phyloP scores from a whole-genome alignment of 805 yeast genomes.

The Teunomyces tritomae region DNA sequence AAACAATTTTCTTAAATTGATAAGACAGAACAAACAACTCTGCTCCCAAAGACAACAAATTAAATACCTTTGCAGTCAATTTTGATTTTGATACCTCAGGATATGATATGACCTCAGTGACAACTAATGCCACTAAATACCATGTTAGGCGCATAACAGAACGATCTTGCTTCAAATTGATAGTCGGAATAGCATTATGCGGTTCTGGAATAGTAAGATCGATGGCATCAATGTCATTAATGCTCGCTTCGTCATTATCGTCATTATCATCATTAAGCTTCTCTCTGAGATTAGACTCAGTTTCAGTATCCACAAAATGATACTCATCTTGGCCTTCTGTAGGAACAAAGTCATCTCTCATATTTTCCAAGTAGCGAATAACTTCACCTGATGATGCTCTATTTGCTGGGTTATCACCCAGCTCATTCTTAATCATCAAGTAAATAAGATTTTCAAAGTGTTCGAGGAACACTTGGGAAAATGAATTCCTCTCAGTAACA shows the following conservation, averaged over 20 bases:
- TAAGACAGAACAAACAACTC: not conserved
- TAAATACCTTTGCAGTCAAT: not conserved
- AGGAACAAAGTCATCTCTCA: slow-evolving; percentile 13
- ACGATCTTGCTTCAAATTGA: not conserved
- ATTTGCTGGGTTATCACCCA: slow-evolving; percentile 1
- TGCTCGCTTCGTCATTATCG: not conserved
- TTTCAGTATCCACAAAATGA: not conserved
- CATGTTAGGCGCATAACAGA: not conserved
- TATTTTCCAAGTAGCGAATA: slow-evolving; percentile 17
- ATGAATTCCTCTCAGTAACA: not conserved
- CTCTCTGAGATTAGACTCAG: not conserved
- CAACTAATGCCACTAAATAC: not conserved
- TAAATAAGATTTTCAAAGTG: slow-evolving; percentile 23
- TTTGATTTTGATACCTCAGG: not conserved
- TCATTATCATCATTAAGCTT: not conserved
- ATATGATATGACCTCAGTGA: not conserved
- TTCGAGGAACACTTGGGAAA: not conserved
- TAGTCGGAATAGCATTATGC: not conserved
- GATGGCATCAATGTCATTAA: not conserved
- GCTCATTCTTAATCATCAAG: slow-evolving; percentile 30
- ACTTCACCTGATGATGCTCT: slow-evolving; percentile 16
- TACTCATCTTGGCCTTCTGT: not conserved
- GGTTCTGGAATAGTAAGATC: not conserved
- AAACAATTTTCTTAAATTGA: not conserved
- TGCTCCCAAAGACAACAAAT: not conserved